phyloP scores from a whole-genome alignment of 441 rosid genomes.

The Jatropha podagrica region DNA sequence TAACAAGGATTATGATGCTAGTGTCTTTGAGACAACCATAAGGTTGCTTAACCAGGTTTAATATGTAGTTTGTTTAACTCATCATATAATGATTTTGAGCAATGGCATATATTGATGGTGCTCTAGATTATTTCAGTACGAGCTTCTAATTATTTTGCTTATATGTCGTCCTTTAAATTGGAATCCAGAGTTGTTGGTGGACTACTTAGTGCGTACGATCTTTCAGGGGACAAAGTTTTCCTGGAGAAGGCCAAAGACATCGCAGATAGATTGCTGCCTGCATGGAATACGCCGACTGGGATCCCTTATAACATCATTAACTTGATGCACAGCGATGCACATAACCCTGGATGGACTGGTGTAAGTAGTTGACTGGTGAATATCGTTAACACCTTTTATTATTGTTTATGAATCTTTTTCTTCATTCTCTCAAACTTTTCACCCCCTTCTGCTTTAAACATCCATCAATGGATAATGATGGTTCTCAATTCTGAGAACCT shows the following conservation, averaged over 20 bases:
- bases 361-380: slow-evolving; percentile 44
- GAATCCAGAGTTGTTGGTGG: slow-evolving; percentile 94
- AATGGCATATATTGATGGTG: neutral
- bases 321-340: slow-evolving; percentile 81
- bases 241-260: slow-evolving; percentile 93
- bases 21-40: slow-evolving; percentile 99
- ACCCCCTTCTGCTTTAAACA: neutral
- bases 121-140: neutral
- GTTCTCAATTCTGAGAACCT: neutral
- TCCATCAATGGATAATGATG: neutral
- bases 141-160: slow-evolving; percentile 15
- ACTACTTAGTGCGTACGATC: slow-evolving; percentile 96
- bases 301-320: slow-evolving; percentile 86
- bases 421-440: neutral
- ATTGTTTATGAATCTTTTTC: neutral
- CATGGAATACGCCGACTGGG: slow-evolving; percentile 87
- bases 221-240: slow-evolving; percentile 82
- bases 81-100: slow-evolving; percentile 12
- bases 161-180: slow-evolving; percentile 9
- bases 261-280: slow-evolving; percentile 94
- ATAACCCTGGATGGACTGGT: slow-evolving; percentile 91
- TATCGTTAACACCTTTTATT: no score
- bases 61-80: slow-evolving; percentile 35
- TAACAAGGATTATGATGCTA: slow-evolving; percentile 88
- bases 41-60: slow-evolving; percentile 92